Conservation (phyloP, 176 grass and related monocot genomes). For the barley (Hordeum vulgare) region DNA sequence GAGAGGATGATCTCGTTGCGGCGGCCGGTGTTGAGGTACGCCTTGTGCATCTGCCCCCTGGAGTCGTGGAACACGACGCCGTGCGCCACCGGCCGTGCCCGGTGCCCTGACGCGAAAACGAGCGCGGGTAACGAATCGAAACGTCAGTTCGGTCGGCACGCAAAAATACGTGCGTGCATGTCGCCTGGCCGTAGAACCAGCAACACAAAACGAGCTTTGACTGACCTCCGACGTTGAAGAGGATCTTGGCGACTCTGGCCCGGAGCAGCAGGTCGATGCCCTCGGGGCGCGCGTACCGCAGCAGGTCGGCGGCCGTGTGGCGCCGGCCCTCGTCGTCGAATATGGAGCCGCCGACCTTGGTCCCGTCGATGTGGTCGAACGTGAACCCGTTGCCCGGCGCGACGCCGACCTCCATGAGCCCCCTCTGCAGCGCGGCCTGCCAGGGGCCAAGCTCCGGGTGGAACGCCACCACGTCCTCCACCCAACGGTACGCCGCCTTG, state of each 20-base stretch:
- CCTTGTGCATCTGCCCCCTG: slow-evolving; percentile 35
- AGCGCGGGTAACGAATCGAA: not conserved
- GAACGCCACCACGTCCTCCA: slow-evolving; percentile 63
- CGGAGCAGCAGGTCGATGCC: slow-evolving; percentile 50
- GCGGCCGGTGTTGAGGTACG: slow-evolving; percentile 43
- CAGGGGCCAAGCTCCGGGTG: slow-evolving; percentile 43
- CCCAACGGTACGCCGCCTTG: slow-evolving; percentile 63
- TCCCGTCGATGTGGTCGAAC: slow-evolving; percentile 51
- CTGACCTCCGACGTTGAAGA: slow-evolving; percentile 52
- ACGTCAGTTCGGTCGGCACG: not conserved
- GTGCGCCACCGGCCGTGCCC: slow-evolving; percentile 34
- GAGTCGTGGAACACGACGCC: slow-evolving; percentile 75
- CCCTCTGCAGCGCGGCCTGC: slow-evolving; percentile 54
- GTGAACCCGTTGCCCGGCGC: slow-evolving; percentile 65
- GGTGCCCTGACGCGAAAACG: slow-evolving; percentile 2
- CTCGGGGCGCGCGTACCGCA: slow-evolving; percentile 34
- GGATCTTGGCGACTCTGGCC: slow-evolving; percentile 50
- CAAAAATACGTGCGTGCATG: no score
- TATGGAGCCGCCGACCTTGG: slow-evolving; percentile 59
- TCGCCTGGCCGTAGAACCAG: not conserved
- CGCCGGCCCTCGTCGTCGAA: slow-evolving; percentile 51
- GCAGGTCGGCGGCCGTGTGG: slow-evolving; percentile 71
- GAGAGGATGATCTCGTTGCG: slow-evolving; percentile 64
- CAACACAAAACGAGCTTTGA: not conserved
- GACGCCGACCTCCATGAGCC: slow-evolving; percentile 46